phyloP scores from a whole-genome alignment of 495 filamentous ascomycete species.

The Hypoxylon trugodes region DNA sequence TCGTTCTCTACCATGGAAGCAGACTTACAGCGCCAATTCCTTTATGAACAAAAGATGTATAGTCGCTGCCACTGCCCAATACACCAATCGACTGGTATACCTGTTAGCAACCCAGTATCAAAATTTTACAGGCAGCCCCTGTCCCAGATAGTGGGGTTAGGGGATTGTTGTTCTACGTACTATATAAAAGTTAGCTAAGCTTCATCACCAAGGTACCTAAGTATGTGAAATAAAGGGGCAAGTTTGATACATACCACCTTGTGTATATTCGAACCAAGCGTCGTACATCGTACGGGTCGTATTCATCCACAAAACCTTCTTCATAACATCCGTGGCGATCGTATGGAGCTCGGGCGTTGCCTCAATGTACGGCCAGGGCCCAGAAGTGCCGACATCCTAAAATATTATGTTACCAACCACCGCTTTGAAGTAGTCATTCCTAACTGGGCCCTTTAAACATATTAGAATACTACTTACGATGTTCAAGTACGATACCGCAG shows the following conservation, averaged over 20 bases:
- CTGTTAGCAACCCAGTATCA: too few relatives aligned
- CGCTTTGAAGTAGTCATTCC: too few relatives aligned
- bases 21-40: slow-evolving; percentile 80
- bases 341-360: slow-evolving; percentile 81
- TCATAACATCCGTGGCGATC: slow-evolving; percentile 69
- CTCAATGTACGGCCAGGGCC: slow-evolving; percentile 69
- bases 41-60: slow-evolving; percentile 82
- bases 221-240: too few relatives aligned
- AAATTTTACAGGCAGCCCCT: too few relatives aligned
- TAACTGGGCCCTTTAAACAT: too few relatives aligned
- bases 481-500: slow-evolving; percentile 84
- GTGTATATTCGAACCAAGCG: slow-evolving; percentile 69
- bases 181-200: too few relatives aligned
- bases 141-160: too few relatives aligned
- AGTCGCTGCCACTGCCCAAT: slow-evolving; percentile 84
- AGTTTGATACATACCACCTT: too few relatives aligned
- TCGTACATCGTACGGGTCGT: slow-evolving; percentile 75
- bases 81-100: slow-evolving; percentile 62
- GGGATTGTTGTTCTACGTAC: too few relatives aligned
- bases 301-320: slow-evolving; percentile 76
- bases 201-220: too few relatives aligned
- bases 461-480: slow-evolving; percentile 49
- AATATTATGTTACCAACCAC: neutral
- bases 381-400: slow-evolving; percentile 74
- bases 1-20: slow-evolving; percentile 18